A percentile compares a stretch with the other conserved stretches of the same genome.
Conservation (phyloP, 495 filamentous ascomycete genomes). For the Lindgomyces ingoldianus region DNA sequence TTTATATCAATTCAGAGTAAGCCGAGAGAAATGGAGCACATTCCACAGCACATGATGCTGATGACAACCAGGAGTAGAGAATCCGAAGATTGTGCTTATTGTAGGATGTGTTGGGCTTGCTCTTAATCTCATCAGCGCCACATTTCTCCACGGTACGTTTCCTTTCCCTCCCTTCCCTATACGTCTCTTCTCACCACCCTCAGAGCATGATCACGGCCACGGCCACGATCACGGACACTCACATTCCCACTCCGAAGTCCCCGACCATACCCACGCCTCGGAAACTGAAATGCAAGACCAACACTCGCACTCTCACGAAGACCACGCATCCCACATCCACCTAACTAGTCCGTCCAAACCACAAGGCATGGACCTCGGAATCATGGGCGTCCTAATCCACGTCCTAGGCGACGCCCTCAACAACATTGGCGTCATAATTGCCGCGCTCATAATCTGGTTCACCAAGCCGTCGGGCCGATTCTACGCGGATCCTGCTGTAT, state of each 20-base stretch:
- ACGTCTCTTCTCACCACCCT: neutral
- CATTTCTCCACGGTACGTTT: slow-evolving; percentile 30
- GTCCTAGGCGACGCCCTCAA: slow-evolving; percentile 89
- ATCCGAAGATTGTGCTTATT: slow-evolving; percentile 40
- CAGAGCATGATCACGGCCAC: slow-evolving; percentile 33
- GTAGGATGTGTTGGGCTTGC: slow-evolving; percentile 36
- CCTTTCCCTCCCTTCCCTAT: neutral
- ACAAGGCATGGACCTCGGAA: slow-evolving; percentile 49
- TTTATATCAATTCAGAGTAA: slow-evolving; percentile 47
- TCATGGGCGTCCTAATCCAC: slow-evolving; percentile 54
- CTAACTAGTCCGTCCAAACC: slow-evolving; percentile 6
- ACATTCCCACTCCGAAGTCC: slow-evolving; percentile 2
- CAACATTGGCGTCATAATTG: slow-evolving; percentile 92
- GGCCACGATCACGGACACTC: slow-evolving; percentile 6
- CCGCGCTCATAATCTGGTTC: slow-evolving; percentile 90
- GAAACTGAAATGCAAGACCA: slow-evolving; percentile 12
- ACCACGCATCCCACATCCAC: slow-evolving; percentile 26
- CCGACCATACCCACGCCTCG: no score
- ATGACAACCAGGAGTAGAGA: slow-evolving; percentile 23
- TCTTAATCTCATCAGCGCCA: slow-evolving; percentile 34
- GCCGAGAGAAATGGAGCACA: neutral
- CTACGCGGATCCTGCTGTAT: slow-evolving; percentile 90
- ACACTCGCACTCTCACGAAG: slow-evolving; percentile 17
- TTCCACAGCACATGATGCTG: neutral
- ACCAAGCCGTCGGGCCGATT: slow-evolving; percentile 65